Conservation (phyloP, 192 early-diverging fungal genomes). For the Podila verticillata region DNA sequence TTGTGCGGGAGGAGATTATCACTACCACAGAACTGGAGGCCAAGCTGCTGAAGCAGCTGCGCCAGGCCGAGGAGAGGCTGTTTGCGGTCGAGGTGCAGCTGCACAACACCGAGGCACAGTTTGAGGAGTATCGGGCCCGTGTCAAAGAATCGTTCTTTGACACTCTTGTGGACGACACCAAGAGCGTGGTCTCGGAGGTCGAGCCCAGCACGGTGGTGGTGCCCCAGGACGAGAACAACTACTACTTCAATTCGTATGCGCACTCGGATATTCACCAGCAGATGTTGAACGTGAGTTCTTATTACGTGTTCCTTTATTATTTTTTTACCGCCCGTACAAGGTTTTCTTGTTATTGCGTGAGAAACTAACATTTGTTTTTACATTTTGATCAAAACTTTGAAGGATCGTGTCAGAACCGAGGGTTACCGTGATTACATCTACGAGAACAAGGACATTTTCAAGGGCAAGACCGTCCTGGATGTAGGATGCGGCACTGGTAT, state of each 20-base stretch:
- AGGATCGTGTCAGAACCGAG: slow-evolving; percentile 96
- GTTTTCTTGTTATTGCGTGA: too few species aligned
- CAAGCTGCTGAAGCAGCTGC: slow-evolving; percentile 64
- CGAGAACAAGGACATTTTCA: slow-evolving; percentile 96
- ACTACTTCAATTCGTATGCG: slow-evolving; percentile 99
- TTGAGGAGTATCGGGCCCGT: slow-evolving; percentile 73
- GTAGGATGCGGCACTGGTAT: slow-evolving; percentile 99
- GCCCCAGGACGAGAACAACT: slow-evolving; percentile 62
- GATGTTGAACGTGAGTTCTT: slow-evolving; percentile 33
- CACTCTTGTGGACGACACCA: slow-evolving; percentile 27
- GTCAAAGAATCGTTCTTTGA: slow-evolving; percentile 80
- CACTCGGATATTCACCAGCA: slow-evolving; percentile 78
- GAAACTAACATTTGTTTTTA: background rate
- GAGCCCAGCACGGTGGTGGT: slow-evolving; percentile 17
- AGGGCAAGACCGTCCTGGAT: slow-evolving; percentile 97
- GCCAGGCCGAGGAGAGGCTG: slow-evolving; percentile 62
- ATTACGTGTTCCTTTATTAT: too few species aligned
- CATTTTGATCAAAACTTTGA: slow-evolving; percentile 48
- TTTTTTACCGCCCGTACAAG: too few species aligned
- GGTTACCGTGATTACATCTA: slow-evolving; percentile 95
- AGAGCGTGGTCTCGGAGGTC: slow-evolving; percentile 17
- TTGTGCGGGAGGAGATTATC: slow-evolving; percentile 18
- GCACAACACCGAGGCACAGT: slow-evolving; percentile 64
- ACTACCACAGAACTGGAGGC: slow-evolving; percentile 62
- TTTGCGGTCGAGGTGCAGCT: slow-evolving; percentile 62